Conservation (phyloP, 352 stramenopile species). For the Elongisporangium undulatum region DNA sequence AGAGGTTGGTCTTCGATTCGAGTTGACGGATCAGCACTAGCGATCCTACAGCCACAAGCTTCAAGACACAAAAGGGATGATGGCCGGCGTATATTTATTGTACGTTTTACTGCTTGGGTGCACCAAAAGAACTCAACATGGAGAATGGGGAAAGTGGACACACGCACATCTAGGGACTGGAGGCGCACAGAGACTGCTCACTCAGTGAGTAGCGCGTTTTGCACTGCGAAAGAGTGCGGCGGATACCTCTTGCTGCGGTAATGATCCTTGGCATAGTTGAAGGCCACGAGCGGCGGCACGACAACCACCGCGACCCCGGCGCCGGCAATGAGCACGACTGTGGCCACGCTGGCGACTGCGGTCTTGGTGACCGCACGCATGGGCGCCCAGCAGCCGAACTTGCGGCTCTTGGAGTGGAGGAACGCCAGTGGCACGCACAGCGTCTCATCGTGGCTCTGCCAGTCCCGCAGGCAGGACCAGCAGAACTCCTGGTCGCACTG, state of each 20-base stretch:
- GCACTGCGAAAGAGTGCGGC: slow-evolving; percentile 29
- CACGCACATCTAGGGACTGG: not conserved
- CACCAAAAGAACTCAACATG: not conserved
- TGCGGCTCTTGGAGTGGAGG: slow-evolving; percentile 58
- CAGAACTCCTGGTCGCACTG: slow-evolving; percentile 85
- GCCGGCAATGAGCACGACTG: slow-evolving; percentile 46
- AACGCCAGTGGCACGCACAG: slow-evolving; percentile 70
- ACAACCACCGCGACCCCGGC: slow-evolving; percentile 64
- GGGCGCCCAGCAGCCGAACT: slow-evolving; percentile 54
- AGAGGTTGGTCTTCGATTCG: not conserved
- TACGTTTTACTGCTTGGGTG: slow-evolving; percentile 1
- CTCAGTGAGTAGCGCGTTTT: slow-evolving; percentile 1
- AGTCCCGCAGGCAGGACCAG: slow-evolving; percentile 69
- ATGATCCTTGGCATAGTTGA: slow-evolving; percentile 46
- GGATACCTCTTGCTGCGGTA: slow-evolving; percentile 37
- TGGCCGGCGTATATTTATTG: slow-evolving; percentile 3
- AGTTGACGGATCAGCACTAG: too few relatives aligned
- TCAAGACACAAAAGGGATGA: not conserved
- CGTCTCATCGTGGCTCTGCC: slow-evolving; percentile 68
- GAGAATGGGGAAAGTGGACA: not conserved
- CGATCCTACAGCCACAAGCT: not conserved
- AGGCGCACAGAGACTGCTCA: not conserved
- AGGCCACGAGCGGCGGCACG: slow-evolving; percentile 59
- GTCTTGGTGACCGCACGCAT: slow-evolving; percentile 74
- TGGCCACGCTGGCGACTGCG: slow-evolving; percentile 40